These are phyloP conservation scores for Ophiostoma triangulosporum DNA, from an alignment of 2,329 filamentous ascomycete genomes.

Conservation along the genomic window DNA sequence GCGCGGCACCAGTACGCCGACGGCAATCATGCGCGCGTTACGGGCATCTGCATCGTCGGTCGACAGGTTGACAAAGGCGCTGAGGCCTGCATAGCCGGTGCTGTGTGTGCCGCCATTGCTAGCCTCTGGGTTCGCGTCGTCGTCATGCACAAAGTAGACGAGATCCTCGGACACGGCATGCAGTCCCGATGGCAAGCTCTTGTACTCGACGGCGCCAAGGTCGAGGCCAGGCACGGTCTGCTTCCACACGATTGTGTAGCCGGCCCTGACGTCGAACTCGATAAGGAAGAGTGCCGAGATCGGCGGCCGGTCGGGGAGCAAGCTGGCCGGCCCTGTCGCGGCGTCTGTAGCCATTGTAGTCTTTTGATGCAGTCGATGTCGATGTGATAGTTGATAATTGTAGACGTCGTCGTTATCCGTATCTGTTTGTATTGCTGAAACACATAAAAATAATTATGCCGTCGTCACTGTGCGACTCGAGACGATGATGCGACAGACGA, in stretches of 20 bases:
- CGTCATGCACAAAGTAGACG: conserved; percentile 82
- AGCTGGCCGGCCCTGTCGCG: neutral
- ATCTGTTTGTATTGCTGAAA: too few species aligned
- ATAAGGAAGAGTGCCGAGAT: conserved; percentile 78
- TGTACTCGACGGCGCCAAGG: conserved; percentile 86
- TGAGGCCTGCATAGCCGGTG: conserved; percentile 66
- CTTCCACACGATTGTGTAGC: conserved; percentile 87
- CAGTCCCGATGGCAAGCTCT: conserved; percentile 83
- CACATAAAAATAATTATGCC: too few species aligned
- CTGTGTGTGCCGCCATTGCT: neutral
- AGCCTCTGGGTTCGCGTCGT: conserved; percentile 15
- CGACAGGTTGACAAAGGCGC: conserved; percentile 76
- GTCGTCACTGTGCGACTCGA: too few species aligned
- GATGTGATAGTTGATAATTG: neutral
- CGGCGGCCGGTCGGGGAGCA: conserved; percentile 36
- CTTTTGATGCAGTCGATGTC: neutral
- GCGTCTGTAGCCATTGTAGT: neutral
- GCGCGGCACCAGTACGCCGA: conserved; percentile 76
- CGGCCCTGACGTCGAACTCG: conserved; percentile 83
- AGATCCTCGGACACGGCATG: conserved; percentile 82
- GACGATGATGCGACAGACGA: too few species aligned
- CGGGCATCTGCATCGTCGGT: conserved; percentile 64
- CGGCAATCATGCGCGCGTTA: conserved; percentile 84
- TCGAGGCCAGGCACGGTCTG: conserved; percentile 53
- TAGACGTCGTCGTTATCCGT: too few species aligned